phyloP scores from a whole-genome alignment of 2,329 filamentous ascomycete species.

The Aspergillus melleus region DNA sequence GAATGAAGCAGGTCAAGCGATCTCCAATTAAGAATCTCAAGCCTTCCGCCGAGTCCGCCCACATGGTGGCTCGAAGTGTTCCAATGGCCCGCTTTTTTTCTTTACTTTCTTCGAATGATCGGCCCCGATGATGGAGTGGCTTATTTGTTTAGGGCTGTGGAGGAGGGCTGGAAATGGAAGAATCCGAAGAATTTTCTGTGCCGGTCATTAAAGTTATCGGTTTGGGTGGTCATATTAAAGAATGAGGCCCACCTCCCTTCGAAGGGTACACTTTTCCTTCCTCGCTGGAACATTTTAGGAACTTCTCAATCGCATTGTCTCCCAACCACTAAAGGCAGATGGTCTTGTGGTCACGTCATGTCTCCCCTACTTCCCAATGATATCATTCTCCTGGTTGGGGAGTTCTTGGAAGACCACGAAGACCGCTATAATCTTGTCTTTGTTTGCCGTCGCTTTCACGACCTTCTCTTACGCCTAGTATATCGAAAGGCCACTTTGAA shows the following conservation, averaged over 20 bases:
- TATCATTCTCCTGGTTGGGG: slow-evolving; percentile 30
- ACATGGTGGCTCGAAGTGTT: slow-evolving; percentile 3
- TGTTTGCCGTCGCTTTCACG: slow-evolving; percentile 27
- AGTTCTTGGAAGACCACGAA: slow-evolving; percentile 23
- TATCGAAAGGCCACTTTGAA: slow-evolving; percentile 22
- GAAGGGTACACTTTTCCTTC: background rate
- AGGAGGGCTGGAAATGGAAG: background rate
- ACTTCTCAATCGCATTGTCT: slow-evolving; percentile 4
- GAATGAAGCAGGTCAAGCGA: slow-evolving; percentile 13
- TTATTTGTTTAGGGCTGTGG: slow-evolving; percentile 4
- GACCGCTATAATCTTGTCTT: slow-evolving; percentile 30
- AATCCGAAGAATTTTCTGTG: slow-evolving; percentile 1
- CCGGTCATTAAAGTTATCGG: background rate
- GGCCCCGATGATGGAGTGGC: background rate
- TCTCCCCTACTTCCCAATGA: slow-evolving; percentile 27
- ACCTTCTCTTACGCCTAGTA: slow-evolving; percentile 26
- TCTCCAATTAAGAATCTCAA: slow-evolving; percentile 12
- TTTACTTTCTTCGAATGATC: slow-evolving; percentile 6
- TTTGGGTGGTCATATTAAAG: slow-evolving; percentile 5
- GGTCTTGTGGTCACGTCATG: slow-evolving; percentile 19
- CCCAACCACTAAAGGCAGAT: background rate
- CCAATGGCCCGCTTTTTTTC: slow-evolving; percentile 9
- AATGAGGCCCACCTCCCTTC: background rate
- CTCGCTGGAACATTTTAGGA: background rate
- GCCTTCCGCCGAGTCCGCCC: slow-evolving; percentile 14